Conservation (phyloP, 495 filamentous ascomycete genomes). For the Trichoderma reesei region DNA sequence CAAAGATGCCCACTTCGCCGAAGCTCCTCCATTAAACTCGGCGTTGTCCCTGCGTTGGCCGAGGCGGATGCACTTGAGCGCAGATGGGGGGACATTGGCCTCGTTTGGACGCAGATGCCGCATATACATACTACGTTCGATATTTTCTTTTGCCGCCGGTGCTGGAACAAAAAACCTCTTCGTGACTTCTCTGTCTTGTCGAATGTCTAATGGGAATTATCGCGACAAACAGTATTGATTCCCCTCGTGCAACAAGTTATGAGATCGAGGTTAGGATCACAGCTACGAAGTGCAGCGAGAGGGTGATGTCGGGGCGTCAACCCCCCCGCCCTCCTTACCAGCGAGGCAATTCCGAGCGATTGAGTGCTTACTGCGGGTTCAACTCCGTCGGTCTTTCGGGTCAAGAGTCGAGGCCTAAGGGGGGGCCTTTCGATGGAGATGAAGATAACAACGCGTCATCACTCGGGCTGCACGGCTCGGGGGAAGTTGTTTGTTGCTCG, state of each 20-base stretch:
- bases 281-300: neutral
- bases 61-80: too few species aligned
- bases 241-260: too few species aligned
- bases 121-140: conserved; percentile 1
- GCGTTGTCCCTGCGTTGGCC: neutral
- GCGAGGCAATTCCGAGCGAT: neutral
- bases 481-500: neutral
- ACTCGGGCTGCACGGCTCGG: neutral
- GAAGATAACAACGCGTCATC: neutral
- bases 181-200: neutral
- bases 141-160: neutral
- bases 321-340: neutral
- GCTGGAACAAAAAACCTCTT: neutral
- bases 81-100: too few species aligned
- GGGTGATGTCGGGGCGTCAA: neutral
- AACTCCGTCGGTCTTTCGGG: neutral
- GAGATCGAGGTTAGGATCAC: too few species aligned
- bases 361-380: neutral
- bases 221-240: neutral
- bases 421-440: neutral
- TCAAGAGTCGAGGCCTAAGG: neutral
- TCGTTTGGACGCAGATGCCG: neutral
- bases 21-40: neutral
- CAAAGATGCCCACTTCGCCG: neutral
- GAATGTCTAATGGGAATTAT: neutral